Base-by-base conservation (phyloP, 805 yeast genomes). In the Kuraishia cidri region DNA sequence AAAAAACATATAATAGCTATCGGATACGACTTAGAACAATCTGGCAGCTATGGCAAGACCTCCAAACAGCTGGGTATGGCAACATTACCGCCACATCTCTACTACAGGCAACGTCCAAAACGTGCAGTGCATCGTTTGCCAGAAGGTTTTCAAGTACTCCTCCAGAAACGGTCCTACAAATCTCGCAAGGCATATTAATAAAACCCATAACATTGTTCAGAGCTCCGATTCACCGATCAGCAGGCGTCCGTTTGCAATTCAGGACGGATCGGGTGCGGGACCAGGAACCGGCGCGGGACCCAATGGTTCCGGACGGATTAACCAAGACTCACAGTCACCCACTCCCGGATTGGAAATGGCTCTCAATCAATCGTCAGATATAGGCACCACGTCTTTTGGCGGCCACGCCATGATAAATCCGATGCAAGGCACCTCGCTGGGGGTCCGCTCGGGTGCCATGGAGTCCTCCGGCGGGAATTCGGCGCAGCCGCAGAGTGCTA, bases 121-220 rank as follows among this genome's bases (percentile, higher is more conserved):
- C 8, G 58, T 53, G 6, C 48, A 47, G 33, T 55, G 61, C 34
- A 33, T 44, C 15, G 39, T 44, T 21, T 55, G 61, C 30, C 43
- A 44, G 7, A 52, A 48, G 30, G 29, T 43, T 1, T 47, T 54
- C 35, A 41, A 46, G 21, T 56, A 56, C 33, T 46, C 57, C 4
- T 45, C 55, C 15, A 43, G 59, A 35, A 56, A 56, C 33, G 61
- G 61, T 3, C 60, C 60, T 6, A 53, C 60, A 0, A 56, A 56
- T 31, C 39, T 56, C 23, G 52, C 58, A 3, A 44, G 58, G 29
- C 61, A 56, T 33, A 36, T 56, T 8, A 43, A 32, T 19, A 50
- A 47, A 27, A 38, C 52, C 11, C 60, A 55, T 35, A 32, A 42
- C 13, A 38, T 51, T 20, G 42, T 43, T n/a, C 33, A 14, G 12